Percentiles rank a stretch among this genome's conserved stretches.
phyloP scores from a whole-genome alignment of 139 green algal genomes.

The Tetraselmis chui region DNA sequence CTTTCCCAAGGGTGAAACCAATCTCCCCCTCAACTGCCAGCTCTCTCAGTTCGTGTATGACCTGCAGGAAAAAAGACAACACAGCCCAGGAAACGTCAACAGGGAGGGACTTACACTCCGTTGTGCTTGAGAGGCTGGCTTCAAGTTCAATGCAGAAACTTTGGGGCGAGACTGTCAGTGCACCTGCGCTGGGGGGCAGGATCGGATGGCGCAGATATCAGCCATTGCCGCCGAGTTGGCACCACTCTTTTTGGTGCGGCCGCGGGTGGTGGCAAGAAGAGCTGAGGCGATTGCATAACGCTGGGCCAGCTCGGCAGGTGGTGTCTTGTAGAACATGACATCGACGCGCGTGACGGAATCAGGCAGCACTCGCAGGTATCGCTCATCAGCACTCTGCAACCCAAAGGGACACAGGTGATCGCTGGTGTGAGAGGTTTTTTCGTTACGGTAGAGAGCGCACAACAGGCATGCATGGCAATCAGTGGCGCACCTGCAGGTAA shows the following conservation, averaged over 20 bases:
- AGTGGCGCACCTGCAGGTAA: conserved; percentile 59
- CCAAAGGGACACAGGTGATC: background rate
- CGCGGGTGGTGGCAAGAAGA: background rate
- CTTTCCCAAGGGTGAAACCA: conserved; percentile 44
- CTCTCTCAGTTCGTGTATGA: conserved; percentile 37
- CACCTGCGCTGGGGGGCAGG: conserved; percentile 6
- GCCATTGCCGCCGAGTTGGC: conserved; percentile 19
- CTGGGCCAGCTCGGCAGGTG: conserved; percentile 13
- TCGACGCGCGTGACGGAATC: conserved; percentile 11
- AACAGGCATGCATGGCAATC: background rate
- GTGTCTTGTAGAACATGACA: conserved; percentile 37
- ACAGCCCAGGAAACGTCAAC: conserved; percentile 1
- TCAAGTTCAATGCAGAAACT: background rate
- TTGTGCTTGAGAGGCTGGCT: background rate
- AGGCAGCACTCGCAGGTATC: conserved; percentile 22
- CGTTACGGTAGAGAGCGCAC: conserved; percentile 1
- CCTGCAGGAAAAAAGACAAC: conserved; percentile 7
- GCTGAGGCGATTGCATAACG: conserved; percentile 13
- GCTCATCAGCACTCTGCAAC: conserved; percentile 18
- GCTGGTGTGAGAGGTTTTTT: background rate
- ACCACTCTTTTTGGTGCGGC: conserved; percentile 10
- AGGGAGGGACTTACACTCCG: background rate
- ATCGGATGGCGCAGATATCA: conserved; percentile 9
- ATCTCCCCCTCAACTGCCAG: conserved; percentile 48
- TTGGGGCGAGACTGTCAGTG: background rate